Base-by-base conservation (phyloP, 345 rosid genomes). In the Hevea brasiliensis region DNA sequence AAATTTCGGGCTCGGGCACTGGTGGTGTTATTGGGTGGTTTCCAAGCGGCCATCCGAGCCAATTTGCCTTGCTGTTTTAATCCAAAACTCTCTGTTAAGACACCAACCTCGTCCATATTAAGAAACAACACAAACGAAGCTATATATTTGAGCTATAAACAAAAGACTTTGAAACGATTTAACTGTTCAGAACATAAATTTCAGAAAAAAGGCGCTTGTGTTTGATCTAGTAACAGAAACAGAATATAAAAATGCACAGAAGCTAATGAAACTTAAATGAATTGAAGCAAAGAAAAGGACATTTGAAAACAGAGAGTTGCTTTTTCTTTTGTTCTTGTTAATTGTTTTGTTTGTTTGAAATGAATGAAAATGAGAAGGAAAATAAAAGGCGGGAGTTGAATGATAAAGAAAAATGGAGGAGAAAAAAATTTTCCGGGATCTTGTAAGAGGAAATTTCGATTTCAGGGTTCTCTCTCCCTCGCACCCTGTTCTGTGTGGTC, bases 61-160 rank as follows among this genome's bases (percentile, higher is more conserved):
- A 97, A 87, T 85, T 90, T 92, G 1, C 96, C 96, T 76, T 90
- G 98, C 3, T 91, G 89, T 67, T 92, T 94, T 20, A 94, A 71
- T 67, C 98, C 97, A 53, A 77, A 90, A 21, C 88, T 85, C 86
- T 92, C 91, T 65, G 98, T 94, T 24, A 92, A 82, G 27, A 87
- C 91, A 61, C 94, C 92, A 67, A 94, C 92, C 67, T 88, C 90
- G 63, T 94, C 98, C 98, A 94, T 89, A 0, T 8, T 24, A 6
- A 42, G 18, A 10, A 69, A 27, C 42, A 0, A 8, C n/a, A 21
- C 4, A 50, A 50, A 50, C 12, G 1, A 50, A 6, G 20, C 54
- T 1, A 27, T 14, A 24, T 10, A 48, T 45, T 40, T 50, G 35
- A 61, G 48, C 73, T 21, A 61, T 8, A 67, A 42, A 44, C 40